These are phyloP conservation scores for Kluyveromyces starmeri DNA, from an alignment of 805 yeast genomes.

Conservation along the genomic window DNA sequence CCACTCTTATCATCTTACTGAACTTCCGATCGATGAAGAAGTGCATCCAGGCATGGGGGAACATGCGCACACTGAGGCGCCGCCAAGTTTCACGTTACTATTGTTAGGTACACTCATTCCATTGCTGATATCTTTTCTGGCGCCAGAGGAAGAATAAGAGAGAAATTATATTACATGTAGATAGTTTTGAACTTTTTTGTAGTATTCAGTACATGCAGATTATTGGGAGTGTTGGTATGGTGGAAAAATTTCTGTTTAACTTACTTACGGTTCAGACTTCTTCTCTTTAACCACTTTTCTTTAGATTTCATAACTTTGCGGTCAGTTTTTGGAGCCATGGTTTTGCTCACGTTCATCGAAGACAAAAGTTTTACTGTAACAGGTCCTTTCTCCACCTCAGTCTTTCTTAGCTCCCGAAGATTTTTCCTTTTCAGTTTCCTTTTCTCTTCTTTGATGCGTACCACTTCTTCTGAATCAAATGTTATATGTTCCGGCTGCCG, in stretches of 20 bases:
- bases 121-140: background rate
- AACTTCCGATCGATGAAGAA: background rate
- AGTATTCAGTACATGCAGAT: too few species aligned
- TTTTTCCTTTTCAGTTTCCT: constrained; percentile 27
- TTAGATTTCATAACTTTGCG: constrained; percentile 17
- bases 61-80: background rate
- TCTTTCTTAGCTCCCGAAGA: constrained; percentile 26
- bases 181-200: too few species aligned
- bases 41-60: background rate
- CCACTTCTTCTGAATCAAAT: constrained; percentile 23
- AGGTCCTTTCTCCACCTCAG: constrained; percentile 31
- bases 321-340: constrained; percentile 27
- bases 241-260: background rate
- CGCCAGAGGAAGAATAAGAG: constrained; percentile 1
- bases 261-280: constrained; percentile 21
- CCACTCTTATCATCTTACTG: too few species aligned
- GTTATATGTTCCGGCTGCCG: constrained; percentile 29
- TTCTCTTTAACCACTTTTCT: constrained; percentile 30
- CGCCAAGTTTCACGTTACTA: background rate
- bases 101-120: background rate
- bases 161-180: background rate
- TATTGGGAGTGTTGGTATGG: too few species aligned
- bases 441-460: constrained; percentile 12
- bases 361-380: constrained; percentile 33
- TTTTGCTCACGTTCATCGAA: constrained; percentile 7